Evolutionary conservation across 139 green algal species (phyloP).

Genomic region (Coccomyxa sp.): DNA sequence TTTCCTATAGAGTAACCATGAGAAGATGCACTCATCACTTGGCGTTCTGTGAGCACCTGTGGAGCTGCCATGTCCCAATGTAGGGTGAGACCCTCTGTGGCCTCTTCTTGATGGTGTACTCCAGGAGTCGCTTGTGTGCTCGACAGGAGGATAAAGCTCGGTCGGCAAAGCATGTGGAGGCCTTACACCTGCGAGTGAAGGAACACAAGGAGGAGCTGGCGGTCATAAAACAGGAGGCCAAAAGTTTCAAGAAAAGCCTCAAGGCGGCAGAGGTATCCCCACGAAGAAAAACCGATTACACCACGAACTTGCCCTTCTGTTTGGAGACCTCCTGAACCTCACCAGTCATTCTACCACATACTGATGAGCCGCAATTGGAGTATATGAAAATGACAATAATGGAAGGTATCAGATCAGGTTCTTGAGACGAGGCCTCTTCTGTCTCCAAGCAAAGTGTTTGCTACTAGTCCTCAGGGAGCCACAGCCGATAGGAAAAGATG

Average conservation of each 20-base stretch:
- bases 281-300: too few species aligned
- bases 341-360: too few species aligned
- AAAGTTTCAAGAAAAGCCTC: conserved; percentile 35
- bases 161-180: conserved; percentile 10
- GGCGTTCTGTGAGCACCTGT: background rate
- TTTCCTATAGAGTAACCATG: background rate
- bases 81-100: background rate
- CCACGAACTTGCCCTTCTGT: too few species aligned
- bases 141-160: conserved; percentile 34
- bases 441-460: too few species aligned
- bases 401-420: background rate
- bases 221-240: conserved; percentile 37
- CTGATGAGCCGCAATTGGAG: too few species aligned
- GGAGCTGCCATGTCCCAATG: too few species aligned
- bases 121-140: background rate
- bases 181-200: conserved; percentile 27
- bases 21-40: background rate
- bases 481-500: too few species aligned
- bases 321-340: too few species aligned
- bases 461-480: too few species aligned
- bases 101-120: background rate
- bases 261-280: conserved; percentile 54
- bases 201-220: conserved; percentile 40
- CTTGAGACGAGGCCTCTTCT: background rate
- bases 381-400: too few species aligned